A percentile compares a stretch with the other conserved stretches of the same genome.
These are phyloP conservation scores for Fusarium sp. DNA, from an alignment of 2,329 filamentous ascomycete species.

Conservation along the genomic window DNA sequence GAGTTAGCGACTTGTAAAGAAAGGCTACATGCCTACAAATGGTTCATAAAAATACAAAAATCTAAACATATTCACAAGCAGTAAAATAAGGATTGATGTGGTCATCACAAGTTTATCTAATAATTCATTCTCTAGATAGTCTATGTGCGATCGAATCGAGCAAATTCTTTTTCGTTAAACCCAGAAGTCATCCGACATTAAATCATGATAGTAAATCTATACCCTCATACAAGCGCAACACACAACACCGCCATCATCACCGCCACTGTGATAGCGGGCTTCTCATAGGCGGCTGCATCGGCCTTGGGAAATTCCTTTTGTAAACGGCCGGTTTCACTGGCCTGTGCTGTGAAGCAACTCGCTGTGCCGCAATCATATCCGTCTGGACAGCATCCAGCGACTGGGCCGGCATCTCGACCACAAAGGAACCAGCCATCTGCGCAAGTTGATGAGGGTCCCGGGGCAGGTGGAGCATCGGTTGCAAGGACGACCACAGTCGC, in stretches of 20 bases:
- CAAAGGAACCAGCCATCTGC: conserved; percentile 83
- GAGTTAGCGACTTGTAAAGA: background rate
- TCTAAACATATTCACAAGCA: background rate
- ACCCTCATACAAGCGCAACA: conserved; percentile 12
- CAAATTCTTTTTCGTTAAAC: background rate
- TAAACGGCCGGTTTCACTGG: conserved; percentile 63
- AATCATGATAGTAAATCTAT: background rate
- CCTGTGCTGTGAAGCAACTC: conserved; percentile 70
- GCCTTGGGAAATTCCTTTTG: conserved; percentile 59
- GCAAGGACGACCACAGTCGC: conserved; percentile 75
- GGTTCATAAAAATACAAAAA: background rate
- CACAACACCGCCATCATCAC: background rate
- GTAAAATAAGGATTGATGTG: background rate
- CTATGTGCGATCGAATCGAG: conserved; percentile 8
- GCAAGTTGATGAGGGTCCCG: conserved; percentile 60
- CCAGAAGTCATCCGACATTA: conserved; percentile 1
- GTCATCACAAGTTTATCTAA: conserved; percentile 17
- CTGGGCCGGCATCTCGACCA: conserved; percentile 61
- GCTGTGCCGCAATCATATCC: conserved; percentile 77
- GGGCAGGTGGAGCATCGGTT: conserved; percentile 54
- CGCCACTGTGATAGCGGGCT: conserved; percentile 16
- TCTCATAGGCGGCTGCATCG: background rate
- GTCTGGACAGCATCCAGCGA: conserved; percentile 84
- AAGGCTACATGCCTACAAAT: background rate
- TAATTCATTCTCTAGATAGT: conserved; percentile 8